phyloP scores from a whole-genome alignment of 306 rosid species.

The Dryas drummondii region DNA sequence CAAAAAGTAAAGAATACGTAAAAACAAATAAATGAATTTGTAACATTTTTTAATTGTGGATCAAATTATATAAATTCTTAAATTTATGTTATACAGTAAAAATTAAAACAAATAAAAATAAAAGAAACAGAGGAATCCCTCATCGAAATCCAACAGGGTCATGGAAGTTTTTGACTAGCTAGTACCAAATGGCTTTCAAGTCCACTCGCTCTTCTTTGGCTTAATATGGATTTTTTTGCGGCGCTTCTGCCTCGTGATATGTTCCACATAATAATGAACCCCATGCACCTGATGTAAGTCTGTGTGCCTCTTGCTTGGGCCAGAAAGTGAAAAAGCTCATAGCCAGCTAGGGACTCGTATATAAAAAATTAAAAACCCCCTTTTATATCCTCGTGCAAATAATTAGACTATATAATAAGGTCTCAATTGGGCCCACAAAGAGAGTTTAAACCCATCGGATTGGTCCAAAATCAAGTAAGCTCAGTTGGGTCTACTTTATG shows the following conservation, averaged over 20 bases:
- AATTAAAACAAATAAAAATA: too few relatives aligned
- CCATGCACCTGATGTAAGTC: background rate
- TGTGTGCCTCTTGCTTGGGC: background rate
- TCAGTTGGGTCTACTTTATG: too few relatives aligned
- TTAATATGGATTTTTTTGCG: background rate
- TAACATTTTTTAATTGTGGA: too few relatives aligned
- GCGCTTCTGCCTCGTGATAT: slow-evolving; percentile 9
- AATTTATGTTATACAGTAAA: too few relatives aligned
- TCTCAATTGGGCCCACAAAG: slow-evolving; percentile 8
- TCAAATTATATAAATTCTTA: too few relatives aligned
- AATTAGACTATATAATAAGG: background rate
- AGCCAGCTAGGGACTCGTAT: too few relatives aligned
- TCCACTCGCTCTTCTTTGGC: background rate
- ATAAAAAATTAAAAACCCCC: too few relatives aligned
- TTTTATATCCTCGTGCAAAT: slow-evolving; percentile 1
- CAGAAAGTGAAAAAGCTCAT: background rate
- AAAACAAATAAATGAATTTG: too few relatives aligned
- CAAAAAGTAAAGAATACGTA: too few relatives aligned
- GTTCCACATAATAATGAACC: background rate
- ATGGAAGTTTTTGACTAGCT: background rate
- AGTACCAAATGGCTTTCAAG: background rate
- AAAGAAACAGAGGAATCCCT: too few relatives aligned
- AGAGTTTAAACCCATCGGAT: background rate
- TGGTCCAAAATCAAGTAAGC: background rate
- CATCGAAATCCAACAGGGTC: too few relatives aligned